Evolutionary conservation across 176 grass and related monocot species (phyloP).

Genomic region (Chrysopogon serrulatus): DNA sequence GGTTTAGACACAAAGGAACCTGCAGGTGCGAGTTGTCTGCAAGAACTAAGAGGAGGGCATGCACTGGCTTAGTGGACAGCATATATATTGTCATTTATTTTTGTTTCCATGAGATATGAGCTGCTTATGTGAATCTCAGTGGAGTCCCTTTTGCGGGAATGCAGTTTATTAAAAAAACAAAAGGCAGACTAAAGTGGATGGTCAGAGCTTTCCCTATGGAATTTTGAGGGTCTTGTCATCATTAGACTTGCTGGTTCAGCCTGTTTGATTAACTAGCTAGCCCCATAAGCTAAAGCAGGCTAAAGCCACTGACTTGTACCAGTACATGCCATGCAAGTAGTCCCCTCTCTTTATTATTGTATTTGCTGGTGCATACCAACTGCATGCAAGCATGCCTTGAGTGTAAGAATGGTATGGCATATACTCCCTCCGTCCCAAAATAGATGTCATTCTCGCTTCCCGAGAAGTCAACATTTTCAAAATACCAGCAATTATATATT

Average conservation of each 20-base stretch:
- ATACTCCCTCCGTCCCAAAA: too few species aligned
- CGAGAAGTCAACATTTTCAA: too few species aligned
- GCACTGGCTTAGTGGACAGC: neutral
- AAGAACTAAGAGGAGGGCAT: conserved; percentile 20
- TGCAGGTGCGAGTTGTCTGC: conserved; percentile 41
- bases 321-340: conserved; percentile 21
- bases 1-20: conserved; percentile 66
- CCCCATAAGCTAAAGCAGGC: conserved; percentile 40
- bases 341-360: conserved; percentile 1
- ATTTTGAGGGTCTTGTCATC: conserved; percentile 47
- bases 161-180: conserved; percentile 27
- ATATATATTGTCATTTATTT: neutral
- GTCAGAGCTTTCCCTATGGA: conserved; percentile 48
- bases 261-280: conserved; percentile 21
- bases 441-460: too few species aligned
- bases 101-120: conserved; percentile 21
- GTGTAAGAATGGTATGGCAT: conserved; percentile 14
- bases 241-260: conserved; percentile 52
- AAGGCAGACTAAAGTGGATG: conserved; percentile 33
- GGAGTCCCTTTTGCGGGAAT: conserved; percentile 27
- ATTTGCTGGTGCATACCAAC: conserved; percentile 16
- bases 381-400: conserved; percentile 25
- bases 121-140: conserved; percentile 61
- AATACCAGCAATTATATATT: too few species aligned
- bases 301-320: conserved; percentile 32